Evolutionary conservation across 169 alveolate species (phyloP).

Genomic region (Plasmodium gaboni): DNA sequence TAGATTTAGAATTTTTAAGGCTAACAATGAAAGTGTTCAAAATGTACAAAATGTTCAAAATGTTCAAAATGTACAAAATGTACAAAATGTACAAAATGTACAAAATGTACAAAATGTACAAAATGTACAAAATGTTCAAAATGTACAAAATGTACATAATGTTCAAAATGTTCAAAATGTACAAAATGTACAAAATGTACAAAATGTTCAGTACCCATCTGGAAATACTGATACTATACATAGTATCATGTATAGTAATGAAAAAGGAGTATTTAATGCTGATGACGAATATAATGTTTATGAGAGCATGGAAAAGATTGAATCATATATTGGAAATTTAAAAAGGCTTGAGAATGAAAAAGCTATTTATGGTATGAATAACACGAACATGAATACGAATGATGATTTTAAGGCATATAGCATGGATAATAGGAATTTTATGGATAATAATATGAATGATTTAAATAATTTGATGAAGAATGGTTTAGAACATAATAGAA

Average conservation of each 20-base stretch:
- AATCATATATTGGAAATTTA: neutral
- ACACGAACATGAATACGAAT: no score
- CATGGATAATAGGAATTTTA: neutral
- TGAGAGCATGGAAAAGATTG: constrained; percentile 10
- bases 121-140: neutral
- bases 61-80: no score
- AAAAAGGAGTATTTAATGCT: constrained; percentile 10
- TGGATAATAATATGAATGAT: neutral
- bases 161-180: neutral
- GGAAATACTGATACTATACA: neutral
- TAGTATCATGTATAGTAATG: neutral
- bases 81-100: constrained; percentile 8
- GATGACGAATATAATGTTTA: constrained; percentile 18
- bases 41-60: no score
- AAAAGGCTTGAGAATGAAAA: no score
- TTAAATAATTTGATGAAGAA: neutral
- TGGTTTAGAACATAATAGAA: neutral
- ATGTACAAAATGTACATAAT: constrained; percentile 1
- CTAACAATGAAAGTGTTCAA: no score
- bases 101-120: neutral
- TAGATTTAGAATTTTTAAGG: no score
- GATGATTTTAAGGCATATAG: no score
- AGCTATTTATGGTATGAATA: no score
- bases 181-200: neutral
- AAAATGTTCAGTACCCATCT: neutral